These are phyloP conservation scores for Pistacia atlantica DNA, from an alignment of 345 rosid genomes.

Conservation along the genomic window DNA sequence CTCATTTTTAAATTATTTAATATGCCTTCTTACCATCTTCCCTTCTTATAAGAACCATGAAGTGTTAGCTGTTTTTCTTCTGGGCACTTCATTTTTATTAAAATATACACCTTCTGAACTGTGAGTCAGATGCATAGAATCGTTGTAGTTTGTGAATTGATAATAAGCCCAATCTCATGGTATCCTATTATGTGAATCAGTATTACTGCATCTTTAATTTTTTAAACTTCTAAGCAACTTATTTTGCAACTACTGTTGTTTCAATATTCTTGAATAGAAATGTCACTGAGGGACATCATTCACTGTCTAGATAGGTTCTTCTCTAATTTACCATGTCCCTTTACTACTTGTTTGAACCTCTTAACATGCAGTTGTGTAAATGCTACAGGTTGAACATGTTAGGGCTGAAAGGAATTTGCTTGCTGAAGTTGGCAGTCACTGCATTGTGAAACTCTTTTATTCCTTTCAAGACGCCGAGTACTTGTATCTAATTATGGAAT, in stretches of 20 bases:
- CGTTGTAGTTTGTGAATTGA: background rate
- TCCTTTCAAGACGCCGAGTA: conserved; percentile 87
- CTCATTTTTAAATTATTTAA: background rate
- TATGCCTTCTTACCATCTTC: background rate
- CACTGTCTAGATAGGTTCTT: background rate
- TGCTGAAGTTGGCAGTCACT: conserved; percentile 90
- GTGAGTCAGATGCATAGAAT: background rate
- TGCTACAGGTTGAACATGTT: conserved; percentile 82
- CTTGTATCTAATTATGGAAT: conserved; percentile 90
- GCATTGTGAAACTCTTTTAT: conserved; percentile 87
- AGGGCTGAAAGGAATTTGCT: conserved; percentile 95
- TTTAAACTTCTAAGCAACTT: background rate
- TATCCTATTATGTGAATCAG: background rate
- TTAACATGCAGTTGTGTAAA: conserved; percentile 11
- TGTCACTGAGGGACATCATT: background rate
- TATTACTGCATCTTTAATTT: background rate
- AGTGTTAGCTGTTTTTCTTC: background rate
- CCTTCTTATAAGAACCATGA: conserved; percentile 1
- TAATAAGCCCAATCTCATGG: conserved; percentile 1
- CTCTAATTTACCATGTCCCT: background rate
- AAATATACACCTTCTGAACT: background rate
- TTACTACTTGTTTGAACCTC: conserved; percentile 1
- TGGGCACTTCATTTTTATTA: background rate
- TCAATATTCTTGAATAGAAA: background rate
- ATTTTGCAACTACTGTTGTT: background rate